These are phyloP conservation scores for Kazachstania psychrophila DNA, from an alignment of 805 yeast genomes.

Conservation along the genomic window DNA sequence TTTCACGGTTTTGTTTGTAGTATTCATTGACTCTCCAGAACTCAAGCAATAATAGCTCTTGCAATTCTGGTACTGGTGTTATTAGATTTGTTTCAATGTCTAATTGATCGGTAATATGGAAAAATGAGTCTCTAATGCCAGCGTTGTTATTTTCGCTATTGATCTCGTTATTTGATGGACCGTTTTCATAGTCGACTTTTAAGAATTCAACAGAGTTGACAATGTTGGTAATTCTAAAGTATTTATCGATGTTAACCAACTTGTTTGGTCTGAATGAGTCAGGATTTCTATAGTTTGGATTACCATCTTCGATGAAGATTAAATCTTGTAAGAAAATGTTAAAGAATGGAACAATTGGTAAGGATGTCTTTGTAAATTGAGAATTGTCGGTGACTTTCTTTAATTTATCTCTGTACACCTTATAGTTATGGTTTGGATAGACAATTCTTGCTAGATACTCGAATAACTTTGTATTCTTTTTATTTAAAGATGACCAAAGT, in stretches of 20 bases:
- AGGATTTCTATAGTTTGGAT: constrained; percentile 55
- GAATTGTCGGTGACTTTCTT: constrained; percentile 41
- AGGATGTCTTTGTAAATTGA: constrained; percentile 24
- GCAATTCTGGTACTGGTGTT: constrained; percentile 30
- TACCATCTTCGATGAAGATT: constrained; percentile 77
- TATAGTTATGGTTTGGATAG: constrained; percentile 68
- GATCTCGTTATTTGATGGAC: background rate
- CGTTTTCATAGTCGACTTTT: constrained; percentile 47
- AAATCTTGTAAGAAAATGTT: constrained; percentile 69
- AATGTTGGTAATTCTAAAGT: constrained; percentile 54
- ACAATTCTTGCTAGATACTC: constrained; percentile 57
- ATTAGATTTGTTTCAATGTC: constrained; percentile 25
- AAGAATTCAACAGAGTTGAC: constrained; percentile 58
- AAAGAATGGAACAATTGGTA: constrained; percentile 70
- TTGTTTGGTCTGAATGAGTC: constrained; percentile 39
- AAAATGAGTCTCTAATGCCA: constrained; percentile 21
- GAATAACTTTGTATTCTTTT: constrained; percentile 52
- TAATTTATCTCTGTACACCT: constrained; percentile 55
- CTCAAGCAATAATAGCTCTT: constrained; percentile 53
- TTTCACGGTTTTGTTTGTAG: constrained; percentile 50
- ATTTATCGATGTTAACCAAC: constrained; percentile 66
- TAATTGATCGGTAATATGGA: constrained; percentile 19
- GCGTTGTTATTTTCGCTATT: constrained; percentile 7
- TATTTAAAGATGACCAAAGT: constrained; percentile 50
- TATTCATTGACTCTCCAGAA: constrained; percentile 61